Conservation (phyloP, 2,329 filamentous ascomycete genomes). For the Ophidiomyces ophidiicola region DNA sequence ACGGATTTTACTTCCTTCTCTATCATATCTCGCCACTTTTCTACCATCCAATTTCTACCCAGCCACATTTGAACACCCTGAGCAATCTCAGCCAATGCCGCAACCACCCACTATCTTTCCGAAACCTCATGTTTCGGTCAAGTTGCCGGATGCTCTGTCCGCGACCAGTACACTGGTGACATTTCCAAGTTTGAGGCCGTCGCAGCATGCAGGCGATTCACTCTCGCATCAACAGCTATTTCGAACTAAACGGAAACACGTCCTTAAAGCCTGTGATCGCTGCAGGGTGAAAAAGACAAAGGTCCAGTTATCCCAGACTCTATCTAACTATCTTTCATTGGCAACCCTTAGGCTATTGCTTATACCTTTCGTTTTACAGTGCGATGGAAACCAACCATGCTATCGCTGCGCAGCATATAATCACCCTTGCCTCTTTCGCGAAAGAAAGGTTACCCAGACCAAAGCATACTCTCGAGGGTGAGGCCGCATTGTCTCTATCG, state of each 20-base stretch:
- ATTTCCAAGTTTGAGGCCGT: slow-evolving; percentile 23
- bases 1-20: slow-evolving; percentile 10
- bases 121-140: slow-evolving; percentile 26
- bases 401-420: slow-evolving; percentile 35
- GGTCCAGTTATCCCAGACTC: slow-evolving; percentile 20
- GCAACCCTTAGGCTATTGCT: slow-evolving; percentile 9
- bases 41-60: neutral
- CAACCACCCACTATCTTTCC: slow-evolving; percentile 21
- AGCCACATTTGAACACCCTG: neutral
- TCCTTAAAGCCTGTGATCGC: slow-evolving; percentile 35
- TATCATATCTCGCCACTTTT: slow-evolving; percentile 5
- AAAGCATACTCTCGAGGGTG: slow-evolving; percentile 36
- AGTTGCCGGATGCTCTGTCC: slow-evolving; percentile 26
- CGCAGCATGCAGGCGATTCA: slow-evolving; percentile 22
- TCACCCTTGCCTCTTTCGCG: slow-evolving; percentile 34
- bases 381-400: slow-evolving; percentile 36
- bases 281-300: slow-evolving; percentile 37
- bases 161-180: slow-evolving; percentile 24
- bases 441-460: slow-evolving; percentile 34
- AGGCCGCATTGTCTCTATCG: slow-evolving; percentile 11
- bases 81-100: slow-evolving; percentile 15
- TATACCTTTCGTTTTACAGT: slow-evolving; percentile 22
- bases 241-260: slow-evolving; percentile 35
- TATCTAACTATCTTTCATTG: neutral
- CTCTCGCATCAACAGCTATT: slow-evolving; percentile 31